Base-by-base conservation (phyloP, 2,329 filamentous ascomycete genomes). In the Passalora sequoiae region DNA sequence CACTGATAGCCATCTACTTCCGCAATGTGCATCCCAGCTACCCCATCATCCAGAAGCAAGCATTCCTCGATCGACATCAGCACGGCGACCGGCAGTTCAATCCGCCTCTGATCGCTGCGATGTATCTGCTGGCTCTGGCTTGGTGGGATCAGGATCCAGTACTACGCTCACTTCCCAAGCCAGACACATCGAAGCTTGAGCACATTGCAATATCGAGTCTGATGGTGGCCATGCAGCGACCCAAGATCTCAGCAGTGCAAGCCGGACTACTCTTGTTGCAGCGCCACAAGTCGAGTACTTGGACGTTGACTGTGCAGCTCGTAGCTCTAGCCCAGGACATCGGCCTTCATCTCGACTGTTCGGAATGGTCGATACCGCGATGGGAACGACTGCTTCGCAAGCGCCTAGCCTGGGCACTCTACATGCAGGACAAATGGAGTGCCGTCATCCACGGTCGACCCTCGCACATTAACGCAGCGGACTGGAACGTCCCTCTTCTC, bases 341-440 rank as follows among this genome's bases (percentile, higher is more conserved):
- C 2, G 89, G 89, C 35, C 71, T 96, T 28, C 89, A 96, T 63
- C 79, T 94, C 29, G 88, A 95, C 66, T 94, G 88, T 68, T 80
- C 83, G 4, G 73, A 74, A 40, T 95, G 89, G 89, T 86, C 86
- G 49, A 91, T 95, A 41, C 86, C 89, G 20, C 75, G 76, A 0
- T 95, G 89, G 88, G 89, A 95, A 64, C 84, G 85, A 55, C 85
- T 87, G 0, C 65, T 95, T 46, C 77, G 89, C 48, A 92, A 91
- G 63, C 79, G 89, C 37, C 76, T 95, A 30, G 88, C 87, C 1
- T 95, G 89, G 89, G 89, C 86, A 2, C 67, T 94, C 38, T 94
- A 92, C 63, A 91, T 94, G 83, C 88, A 95, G 67, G 89, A 96
- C 66, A 94, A 86, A 64, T 94, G 89, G 89, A 86, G 85, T 12